These are phyloP conservation scores for Calocybe indica DNA, from an alignment of 768 basidiomycete genomes.

Conservation along the genomic window DNA sequence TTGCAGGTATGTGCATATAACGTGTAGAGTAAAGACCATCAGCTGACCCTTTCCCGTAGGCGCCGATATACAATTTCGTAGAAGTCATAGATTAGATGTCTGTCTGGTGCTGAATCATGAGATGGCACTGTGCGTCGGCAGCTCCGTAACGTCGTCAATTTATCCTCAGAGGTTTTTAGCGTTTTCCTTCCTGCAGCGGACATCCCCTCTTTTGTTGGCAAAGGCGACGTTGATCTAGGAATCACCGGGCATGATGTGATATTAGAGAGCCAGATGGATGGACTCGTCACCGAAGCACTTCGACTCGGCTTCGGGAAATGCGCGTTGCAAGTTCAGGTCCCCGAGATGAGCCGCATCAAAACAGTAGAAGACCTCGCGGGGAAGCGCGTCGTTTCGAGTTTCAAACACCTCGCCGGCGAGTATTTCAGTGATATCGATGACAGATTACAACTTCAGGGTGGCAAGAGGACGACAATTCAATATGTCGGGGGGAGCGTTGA, in stretches of 20 bases:
- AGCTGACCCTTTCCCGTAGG: constrained; percentile 36
- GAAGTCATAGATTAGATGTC: constrained; percentile 85
- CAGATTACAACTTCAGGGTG: constrained; percentile 41
- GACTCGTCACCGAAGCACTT: constrained; percentile 71
- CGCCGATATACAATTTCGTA: constrained; percentile 92
- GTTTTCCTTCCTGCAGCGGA: constrained; percentile 96
- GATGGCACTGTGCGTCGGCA: constrained; percentile 80
- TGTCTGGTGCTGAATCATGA: constrained; percentile 91
- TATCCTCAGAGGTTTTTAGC: constrained; percentile 33
- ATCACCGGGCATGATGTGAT: constrained; percentile 99
- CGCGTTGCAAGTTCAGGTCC: constrained; percentile 84
- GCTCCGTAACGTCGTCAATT: not conserved
- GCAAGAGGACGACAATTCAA: constrained; percentile 73
- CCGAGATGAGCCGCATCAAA: constrained; percentile 65
- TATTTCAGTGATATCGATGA: constrained; percentile 72
- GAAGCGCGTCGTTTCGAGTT: constrained; percentile 91
- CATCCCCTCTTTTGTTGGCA: constrained; percentile 97
- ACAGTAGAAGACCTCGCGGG: constrained; percentile 78
- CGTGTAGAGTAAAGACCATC: too few relatives aligned
- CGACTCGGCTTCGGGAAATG: constrained; percentile 93
- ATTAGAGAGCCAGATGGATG: constrained; percentile 80
- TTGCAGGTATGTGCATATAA: constrained; percentile 55
- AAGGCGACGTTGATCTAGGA: constrained; percentile 93
- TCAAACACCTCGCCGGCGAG: constrained; percentile 77
- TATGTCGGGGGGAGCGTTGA: constrained; percentile 98